Base-by-base conservation (phyloP, 2,329 filamentous ascomycete genomes). In the Periconia sp. region DNA sequence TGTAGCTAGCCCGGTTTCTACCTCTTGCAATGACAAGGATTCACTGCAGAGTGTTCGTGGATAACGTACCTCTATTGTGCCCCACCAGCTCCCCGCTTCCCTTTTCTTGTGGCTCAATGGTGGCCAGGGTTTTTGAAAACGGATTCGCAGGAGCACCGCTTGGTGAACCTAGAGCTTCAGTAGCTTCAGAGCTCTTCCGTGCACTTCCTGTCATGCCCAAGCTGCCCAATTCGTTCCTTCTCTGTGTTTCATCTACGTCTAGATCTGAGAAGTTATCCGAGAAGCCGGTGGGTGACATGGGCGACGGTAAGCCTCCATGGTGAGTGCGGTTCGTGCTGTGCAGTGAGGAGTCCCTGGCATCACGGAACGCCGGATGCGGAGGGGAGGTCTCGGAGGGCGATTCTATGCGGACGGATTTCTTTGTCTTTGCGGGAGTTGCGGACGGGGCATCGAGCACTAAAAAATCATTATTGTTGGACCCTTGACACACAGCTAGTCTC, bases 401-500 rank as follows among this genome's bases (percentile, higher is more conserved):
- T 40, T 69, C 68, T 59, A 74, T 73, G 59, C 85, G 82, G 47
- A 88, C 85, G 59, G 61, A 61, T 55, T 82, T 86, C 70, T 87
- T 87, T 46, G 80, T 76, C 61, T 56, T 61, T 17, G 46, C 19
- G 43, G 56, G 53, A 45, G 49, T 45, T 50, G 50, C 46, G 31
- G 62, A 40, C 42, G 51, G 40, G 48, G 44, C 42, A 32, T 59
- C 56, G 52, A 51, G 56, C 45, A 56, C 66, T 69, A 56, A 60
- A 49, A 48, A 54, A 61, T 45, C 49, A 65, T 70, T 68, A 70
- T 61, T 65, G 53, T 50, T 52, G 46, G 46, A 42, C 56, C 58
- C 51, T 59, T 52, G 22, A 46, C 23, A 43, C 26, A 28, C 49
- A 42, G 44, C 32, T 38, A 37, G 46, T 48, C 44, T 52, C 39